Evolutionary conservation across 2,329 filamentous ascomycete species (phyloP).

Genomic region (Nannizziopsis barbatae): DNA sequence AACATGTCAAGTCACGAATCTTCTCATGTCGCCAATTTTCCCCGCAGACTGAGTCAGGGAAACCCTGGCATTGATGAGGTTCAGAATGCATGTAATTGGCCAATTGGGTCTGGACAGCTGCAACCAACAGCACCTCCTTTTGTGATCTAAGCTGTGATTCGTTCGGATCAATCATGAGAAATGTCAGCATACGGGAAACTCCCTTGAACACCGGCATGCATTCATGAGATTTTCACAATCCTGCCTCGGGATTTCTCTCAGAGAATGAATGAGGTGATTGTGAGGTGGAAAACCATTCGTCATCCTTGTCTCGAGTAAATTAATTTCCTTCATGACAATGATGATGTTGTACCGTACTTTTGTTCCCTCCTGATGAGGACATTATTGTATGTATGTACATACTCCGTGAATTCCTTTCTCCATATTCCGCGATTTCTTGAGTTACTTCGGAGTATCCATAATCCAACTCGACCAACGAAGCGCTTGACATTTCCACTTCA

Average conservation of each 20-base stretch:
- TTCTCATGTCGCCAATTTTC: not conserved
- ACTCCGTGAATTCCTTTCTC: not conserved
- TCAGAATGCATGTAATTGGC: not conserved
- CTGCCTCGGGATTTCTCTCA: not conserved
- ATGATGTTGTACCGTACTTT: not conserved
- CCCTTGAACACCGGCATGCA: no score
- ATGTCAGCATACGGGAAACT: no score
- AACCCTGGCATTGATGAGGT: no score
- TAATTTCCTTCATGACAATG: no score
- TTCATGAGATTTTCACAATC: not conserved
- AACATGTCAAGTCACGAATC: not conserved
- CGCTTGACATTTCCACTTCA: not conserved
- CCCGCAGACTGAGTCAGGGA: no score
- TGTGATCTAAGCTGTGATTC: slow-evolving; percentile 4
- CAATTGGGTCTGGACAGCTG: slow-evolving; percentile 2
- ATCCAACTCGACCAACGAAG: no score
- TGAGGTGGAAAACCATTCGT: no score
- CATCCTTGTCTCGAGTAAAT: no score
- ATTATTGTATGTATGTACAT: no score
- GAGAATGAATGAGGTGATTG: no score
- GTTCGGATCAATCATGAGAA: not conserved
- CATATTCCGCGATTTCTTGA: not conserved
- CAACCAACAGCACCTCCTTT: not conserved
- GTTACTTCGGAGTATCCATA: not conserved
- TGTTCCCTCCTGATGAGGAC: not conserved